Conservation (phyloP, 106 monocot genomes). For the Apostasia shenzhenica region DNA sequence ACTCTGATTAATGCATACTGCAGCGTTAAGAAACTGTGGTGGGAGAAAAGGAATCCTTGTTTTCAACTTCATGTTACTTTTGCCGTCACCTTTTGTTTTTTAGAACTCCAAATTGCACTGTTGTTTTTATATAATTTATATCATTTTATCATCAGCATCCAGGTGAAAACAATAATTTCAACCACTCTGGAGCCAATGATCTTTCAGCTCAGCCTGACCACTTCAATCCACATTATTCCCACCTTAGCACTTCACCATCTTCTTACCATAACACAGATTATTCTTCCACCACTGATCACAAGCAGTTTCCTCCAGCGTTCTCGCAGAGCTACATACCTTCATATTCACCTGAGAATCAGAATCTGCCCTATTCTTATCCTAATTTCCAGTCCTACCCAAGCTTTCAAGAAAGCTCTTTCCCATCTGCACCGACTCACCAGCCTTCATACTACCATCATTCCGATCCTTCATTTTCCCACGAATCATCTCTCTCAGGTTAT, state of each 20-base stretch:
- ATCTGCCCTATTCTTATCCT: slow-evolving; percentile 30
- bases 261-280: slow-evolving; percentile 19
- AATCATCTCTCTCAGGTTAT: slow-evolving; percentile 18
- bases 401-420: slow-evolving; percentile 43
- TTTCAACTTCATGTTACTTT: too few relatives aligned
- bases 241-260: slow-evolving; percentile 13
- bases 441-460: slow-evolving; percentile 36
- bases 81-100: too few relatives aligned
- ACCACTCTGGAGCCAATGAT: slow-evolving; percentile 15
- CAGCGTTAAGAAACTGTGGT: too few relatives aligned
- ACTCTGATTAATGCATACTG: too few relatives aligned
- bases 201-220: slow-evolving; percentile 22
- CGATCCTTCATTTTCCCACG: slow-evolving; percentile 4
- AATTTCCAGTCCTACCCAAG: slow-evolving; percentile 69
- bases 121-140: too few relatives aligned
- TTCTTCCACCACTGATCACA: slow-evolving; percentile 14
- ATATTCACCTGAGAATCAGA: slow-evolving; percentile 13
- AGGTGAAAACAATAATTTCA: slow-evolving; percentile 37
- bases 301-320: slow-evolving; percentile 22
- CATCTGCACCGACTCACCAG: slow-evolving; percentile 39
- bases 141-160: slow-evolving; percentile 22
- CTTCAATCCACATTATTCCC: slow-evolving; percentile 3
- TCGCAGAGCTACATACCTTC: slow-evolving; percentile 21
- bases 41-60: too few relatives aligned
- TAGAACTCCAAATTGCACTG: too few relatives aligned